Conservation (phyloP, 495 filamentous ascomycete genomes). For the Lasiosphaeria hispida region DNA sequence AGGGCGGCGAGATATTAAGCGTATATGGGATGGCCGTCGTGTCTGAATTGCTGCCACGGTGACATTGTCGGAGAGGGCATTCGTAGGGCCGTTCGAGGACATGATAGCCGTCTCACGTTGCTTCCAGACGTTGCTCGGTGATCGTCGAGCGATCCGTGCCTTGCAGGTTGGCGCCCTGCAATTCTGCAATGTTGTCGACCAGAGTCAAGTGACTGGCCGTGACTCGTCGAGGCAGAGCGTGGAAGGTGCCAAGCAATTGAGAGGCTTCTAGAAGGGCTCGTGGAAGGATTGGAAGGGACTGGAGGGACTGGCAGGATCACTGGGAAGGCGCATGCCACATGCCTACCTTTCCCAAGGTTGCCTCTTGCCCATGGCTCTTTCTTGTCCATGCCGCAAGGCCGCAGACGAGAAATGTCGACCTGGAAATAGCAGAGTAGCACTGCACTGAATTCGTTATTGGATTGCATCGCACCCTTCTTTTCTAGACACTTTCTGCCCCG, state of each 20-base stretch:
- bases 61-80: too few relatives aligned
- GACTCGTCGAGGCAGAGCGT: background rate
- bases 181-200: background rate
- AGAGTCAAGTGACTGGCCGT: conserved; percentile 10
- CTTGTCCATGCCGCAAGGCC: too few relatives aligned
- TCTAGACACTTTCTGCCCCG: background rate
- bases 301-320: background rate
- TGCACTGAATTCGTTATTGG: conserved; percentile 3
- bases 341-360: too few relatives aligned
- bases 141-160: too few relatives aligned
- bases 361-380: too few relatives aligned
- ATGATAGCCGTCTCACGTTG: too few relatives aligned
- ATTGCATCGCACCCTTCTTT: background rate
- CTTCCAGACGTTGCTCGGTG: too few relatives aligned
- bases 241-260: conserved; percentile 11
- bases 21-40: too few relatives aligned
- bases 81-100: too few relatives aligned
- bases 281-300: conserved; percentile 5
- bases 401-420: conserved; percentile 2
- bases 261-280: conserved; percentile 5
- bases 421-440: conserved; percentile 18
- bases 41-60: too few relatives aligned
- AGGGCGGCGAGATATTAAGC: too few relatives aligned
- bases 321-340: background rate
- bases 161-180: too few relatives aligned